Base-by-base conservation (phyloP, 805 yeast genomes). In the Candida xiaguanensis region DNA sequence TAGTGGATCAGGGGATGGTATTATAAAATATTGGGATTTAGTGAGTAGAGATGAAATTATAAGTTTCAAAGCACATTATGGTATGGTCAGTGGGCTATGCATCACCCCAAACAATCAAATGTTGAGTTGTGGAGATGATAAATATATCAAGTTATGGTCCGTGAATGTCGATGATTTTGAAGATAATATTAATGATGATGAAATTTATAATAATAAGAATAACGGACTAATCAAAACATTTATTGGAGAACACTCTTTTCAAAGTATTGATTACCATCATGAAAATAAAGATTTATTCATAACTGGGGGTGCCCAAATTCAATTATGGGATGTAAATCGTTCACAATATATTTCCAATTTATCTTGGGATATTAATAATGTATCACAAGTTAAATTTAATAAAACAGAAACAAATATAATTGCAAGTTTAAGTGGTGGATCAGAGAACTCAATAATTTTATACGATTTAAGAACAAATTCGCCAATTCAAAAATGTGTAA, bases 321-420 rank as follows among this genome's bases (percentile, higher is more conserved):
- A 90, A 55, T 61, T 95, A n/a, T 93, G 99, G 99, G 95, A 93
- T 59, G 67, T 79, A 39, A 74, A 75, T 47, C 74, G 99, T 52
- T 78, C 87, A 19, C 80, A 84, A 51, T 89, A 95, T 19, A 59
- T 84, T 3, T 72, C 87, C 5, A 75, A 87, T 49, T 65, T 93
- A 36, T 78, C 95, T 2, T 93, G 99, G 99, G 99, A 98, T 36
- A 95, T 95, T 8, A 99, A 93, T 59, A 89, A 89, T 55, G 73
- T 91, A 39, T 80, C 73, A 39, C 72, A 81, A 5, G 96, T 91
- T 25, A 78, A 80, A 54, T 93, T 91, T 64, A 93, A 93, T 61
- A 81, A 80, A 59, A 86, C 95, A 1, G 97, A 93, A 58, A 85
- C 95, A 4, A 84, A 87, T 31, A 72, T 93, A 3, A 60, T 95